Evolutionary conservation across 257 asterid species (phyloP), one percentile per base, ranked within the genome.

Genomic region (Solanum habrochaites): DNA sequence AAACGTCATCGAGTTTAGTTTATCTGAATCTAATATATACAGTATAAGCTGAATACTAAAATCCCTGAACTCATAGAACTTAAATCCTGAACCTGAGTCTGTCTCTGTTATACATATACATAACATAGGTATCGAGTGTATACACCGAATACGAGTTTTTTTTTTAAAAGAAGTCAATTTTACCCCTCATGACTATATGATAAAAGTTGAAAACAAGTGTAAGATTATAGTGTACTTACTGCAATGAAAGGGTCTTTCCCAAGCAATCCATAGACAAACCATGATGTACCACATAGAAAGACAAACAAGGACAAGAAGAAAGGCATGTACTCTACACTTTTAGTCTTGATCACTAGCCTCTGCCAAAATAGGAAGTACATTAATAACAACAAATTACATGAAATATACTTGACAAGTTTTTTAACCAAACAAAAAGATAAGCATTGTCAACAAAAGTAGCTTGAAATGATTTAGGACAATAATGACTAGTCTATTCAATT

Each of bases 311-410:
- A 96, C 58, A 96, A 78, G 23, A 90, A 91, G 83, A 96, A 95
- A 6, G 98, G 98, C 98, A 95, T 95, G 23, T 88, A 94, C 91
- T 96, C 98, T 86, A 95, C 98, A 29, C 98, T 95, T 89, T 91
- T 93, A 31, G 94, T 94, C 83, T 90, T 93, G 82, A 96, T 93
- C 94, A 96, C 99, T 92, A 92, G 62, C 85, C 96, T 94, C 99
- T 96, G 89, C 88, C 70, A 82, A 86, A 86, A 43, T 0, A 13
- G 32, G 37, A 32, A 49, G 20, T 39, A 40, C 6, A 45, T 32
- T 8, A 86, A 23, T n/a, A 39, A 74, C 27, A 60, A 58, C 37
- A 83, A 86, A 86, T 31, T 27, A 62, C 67, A 29, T 81, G 45
- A 80, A 29, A 80, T 2, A 29, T 47, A 80, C 27, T 80, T 29